Base-by-base conservation (phyloP, 2,329 filamentous ascomycete genomes). In the Pseudogymnoascus destructans region DNA sequence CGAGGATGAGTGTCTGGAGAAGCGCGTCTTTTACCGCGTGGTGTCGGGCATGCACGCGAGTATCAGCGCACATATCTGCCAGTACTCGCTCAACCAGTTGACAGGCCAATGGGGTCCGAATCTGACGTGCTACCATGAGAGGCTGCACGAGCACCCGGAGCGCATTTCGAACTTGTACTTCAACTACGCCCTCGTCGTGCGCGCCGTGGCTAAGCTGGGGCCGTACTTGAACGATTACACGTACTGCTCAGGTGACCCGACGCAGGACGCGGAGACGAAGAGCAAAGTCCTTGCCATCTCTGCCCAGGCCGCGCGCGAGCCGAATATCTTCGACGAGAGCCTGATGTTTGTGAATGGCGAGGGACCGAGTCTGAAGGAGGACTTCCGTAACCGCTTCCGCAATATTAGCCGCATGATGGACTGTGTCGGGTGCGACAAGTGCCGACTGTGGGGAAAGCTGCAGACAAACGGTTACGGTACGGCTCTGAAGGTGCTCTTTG, bases 391-490 rank as follows among this genome's bases (percentile, higher is more conserved):
- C 71, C 87, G 93, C 13, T 98, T 98, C 79, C 84, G 93, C 69
- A 98, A 98, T 69, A 88, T 98, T 61, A 95, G 88, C 70, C 84
- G 93, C 38, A 79, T 97, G 63, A 98, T 98, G 93, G 93, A 98
- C 72, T 98, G 93, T 65, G 92, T 97, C 17, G 93, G 93, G 46
- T 98, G 93, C 72, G 93, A 98, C 74, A 98, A 98, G 75, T 98
- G 93, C 73, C 84, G 93, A 7, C 82, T 98, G 2, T 98, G 93
- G 93, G 93, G 93, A 55, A 98, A 98, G 73, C 74, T 98, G 35
- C 93, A 98, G 73, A 95, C 90, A 0, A 87, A 88, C 10, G 93
- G 93, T 2, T 97, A 96, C 69, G 93, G 93, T 55, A 89, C 93
- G 0, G 93, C 93, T 0, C 75, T 98, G 62, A 98, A 98, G 73